Evolutionary conservation across 441 rosid species (phyloP), one percentile per base, ranked within the genome.

Genomic region (Gossypium gossypioides): DNA sequence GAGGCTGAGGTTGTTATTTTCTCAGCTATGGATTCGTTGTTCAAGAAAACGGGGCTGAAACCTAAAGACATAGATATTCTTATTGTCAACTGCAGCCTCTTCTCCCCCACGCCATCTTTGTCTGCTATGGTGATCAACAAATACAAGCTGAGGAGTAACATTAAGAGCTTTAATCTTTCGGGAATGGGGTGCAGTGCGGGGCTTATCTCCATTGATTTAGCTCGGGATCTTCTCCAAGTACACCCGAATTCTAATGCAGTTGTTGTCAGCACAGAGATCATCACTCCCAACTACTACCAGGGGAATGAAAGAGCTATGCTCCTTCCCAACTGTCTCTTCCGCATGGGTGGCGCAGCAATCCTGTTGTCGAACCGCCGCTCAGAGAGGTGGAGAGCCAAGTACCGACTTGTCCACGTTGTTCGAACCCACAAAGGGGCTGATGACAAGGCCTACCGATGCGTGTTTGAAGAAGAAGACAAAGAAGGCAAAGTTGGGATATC

Each of bases 151-250:
- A 80, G 99, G 44, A 94, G 99, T 80, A 94, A 94, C 72, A 86
- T 92, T 4, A 94, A 83, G 74, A 94, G 97, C 84, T 90, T 91
- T 58, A 92, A 94, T 83, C 91, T 94, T 3, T 92, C 97, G 0
- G 97, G 99, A 9, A 92, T 92, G 97, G 98, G 98, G 0, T 93
- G 98, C 76, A 90, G 93, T 50, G 98, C 98, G 0, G 93, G 98
- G 21, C 57, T 90, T 7, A 90, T 92, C 37, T 87, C 97, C 2
- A 81, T 94, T 1, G 96, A 92, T 75, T 74, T 92, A 22, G 97
- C 97, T 25, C 91, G 93, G 0, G 97, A 94, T 68, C 82, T 94
- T 74, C 93, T 92, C 24, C 93, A 88, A 29, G 89, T 86, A 0
- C 91, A 90, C 78, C 96, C 97, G 0, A 88, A 87, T 72, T 92